A percentile compares a stretch with the other conserved stretches of the same genome.
phyloP scores from a whole-genome alignment of 345 rosid genomes.

The Citrus glauca region DNA sequence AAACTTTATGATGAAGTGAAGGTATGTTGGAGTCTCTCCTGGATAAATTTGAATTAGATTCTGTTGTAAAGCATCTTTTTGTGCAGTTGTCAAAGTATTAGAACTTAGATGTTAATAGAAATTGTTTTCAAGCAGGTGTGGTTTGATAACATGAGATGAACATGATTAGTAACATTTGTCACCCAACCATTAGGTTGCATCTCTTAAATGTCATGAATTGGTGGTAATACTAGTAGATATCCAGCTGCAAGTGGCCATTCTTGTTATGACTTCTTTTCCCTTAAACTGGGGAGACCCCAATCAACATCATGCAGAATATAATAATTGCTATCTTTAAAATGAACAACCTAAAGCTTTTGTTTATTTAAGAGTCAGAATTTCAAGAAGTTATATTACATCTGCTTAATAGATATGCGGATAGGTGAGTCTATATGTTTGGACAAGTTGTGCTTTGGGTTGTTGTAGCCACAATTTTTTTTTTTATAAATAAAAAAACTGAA shows the following conservation, averaged over 20 bases:
- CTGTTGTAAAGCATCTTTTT: not conserved
- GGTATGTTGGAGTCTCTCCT: conserved; percentile 37
- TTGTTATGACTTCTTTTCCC: not conserved
- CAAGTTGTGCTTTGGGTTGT: not conserved
- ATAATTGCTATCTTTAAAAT: not conserved
- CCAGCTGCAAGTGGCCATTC: not conserved
- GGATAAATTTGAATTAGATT: not conserved
- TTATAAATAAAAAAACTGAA: not conserved
- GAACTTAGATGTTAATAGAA: not conserved
- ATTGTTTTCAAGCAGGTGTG: not conserved
- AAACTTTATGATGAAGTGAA: conserved; percentile 98
- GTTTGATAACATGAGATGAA: not conserved
- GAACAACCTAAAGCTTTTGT: not conserved
- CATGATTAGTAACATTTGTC: not conserved
- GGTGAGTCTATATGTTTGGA: not conserved
- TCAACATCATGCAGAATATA: not conserved
- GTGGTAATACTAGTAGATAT: not conserved
- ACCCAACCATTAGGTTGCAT: not conserved
- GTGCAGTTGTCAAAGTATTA: not conserved
- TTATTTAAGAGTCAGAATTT: not conserved
- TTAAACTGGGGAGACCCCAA: not conserved
- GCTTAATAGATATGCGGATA: not conserved
- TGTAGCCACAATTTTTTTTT: not conserved
- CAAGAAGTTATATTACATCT: not conserved
- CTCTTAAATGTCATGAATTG: conserved; percentile 7